Evolutionary conservation across 257 asterid species (phyloP).

Genomic region (Haberlea rhodopensis): DNA sequence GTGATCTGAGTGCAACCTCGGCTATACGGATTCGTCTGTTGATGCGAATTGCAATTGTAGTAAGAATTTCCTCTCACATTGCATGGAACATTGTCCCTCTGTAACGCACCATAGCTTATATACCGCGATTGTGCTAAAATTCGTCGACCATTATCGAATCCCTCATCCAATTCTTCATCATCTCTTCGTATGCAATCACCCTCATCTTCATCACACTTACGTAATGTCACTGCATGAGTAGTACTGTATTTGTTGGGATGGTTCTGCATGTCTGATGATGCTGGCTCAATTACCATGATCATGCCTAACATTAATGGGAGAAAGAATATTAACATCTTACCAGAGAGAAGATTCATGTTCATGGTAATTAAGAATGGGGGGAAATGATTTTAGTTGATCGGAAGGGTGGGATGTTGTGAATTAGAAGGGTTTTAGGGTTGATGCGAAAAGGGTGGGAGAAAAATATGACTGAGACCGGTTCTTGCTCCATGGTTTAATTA

Average conservation of each 20-base stretch:
- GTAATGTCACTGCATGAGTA: not conserved
- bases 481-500: too few species aligned
- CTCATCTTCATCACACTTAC: not conserved
- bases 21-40: slow-evolving; percentile 29
- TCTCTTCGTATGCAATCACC: slow-evolving; percentile 7
- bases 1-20: slow-evolving; percentile 35
- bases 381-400: not conserved
- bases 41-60: slow-evolving; percentile 23
- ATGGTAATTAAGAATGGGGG: too few species aligned
- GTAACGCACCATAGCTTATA: slow-evolving; percentile 29
- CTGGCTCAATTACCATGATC: not conserved
- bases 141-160: slow-evolving; percentile 22
- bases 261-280: not conserved
- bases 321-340: not conserved
- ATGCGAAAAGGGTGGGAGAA: too few species aligned
- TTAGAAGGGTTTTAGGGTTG: too few species aligned
- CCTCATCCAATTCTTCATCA: slow-evolving; percentile 32
- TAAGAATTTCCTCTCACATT: slow-evolving; percentile 28
- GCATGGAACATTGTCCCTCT: slow-evolving; percentile 25
- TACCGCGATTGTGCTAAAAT: not conserved
- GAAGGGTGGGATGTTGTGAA: too few species aligned
- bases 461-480: too few species aligned
- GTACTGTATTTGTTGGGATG: not conserved
- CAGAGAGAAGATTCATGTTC: too few species aligned
- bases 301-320: not conserved